Percentiles rank a stretch among this genome's conserved stretches.
These are phyloP conservation scores for Arxiozyma bovina DNA, from an alignment of 1,139 yeast genomes.

Conservation along the genomic window DNA sequence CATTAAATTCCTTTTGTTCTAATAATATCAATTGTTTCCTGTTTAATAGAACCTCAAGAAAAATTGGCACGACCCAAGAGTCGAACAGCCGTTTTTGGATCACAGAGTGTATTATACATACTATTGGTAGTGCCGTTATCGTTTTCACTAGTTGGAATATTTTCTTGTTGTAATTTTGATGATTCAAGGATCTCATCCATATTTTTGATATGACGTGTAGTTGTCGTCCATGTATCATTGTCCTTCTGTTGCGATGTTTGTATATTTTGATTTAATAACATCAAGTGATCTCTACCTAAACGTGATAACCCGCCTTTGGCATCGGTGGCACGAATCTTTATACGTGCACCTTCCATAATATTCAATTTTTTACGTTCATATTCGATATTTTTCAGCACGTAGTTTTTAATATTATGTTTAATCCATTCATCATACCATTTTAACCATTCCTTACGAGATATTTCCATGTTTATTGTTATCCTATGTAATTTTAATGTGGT, in stretches of 20 bases:
- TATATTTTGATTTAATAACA: not conserved
- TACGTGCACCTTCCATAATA: slow-evolving; percentile 63
- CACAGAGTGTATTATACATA: not conserved
- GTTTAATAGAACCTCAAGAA: not conserved
- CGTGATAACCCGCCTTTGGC: slow-evolving; percentile 74
- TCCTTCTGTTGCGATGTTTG: slow-evolving; percentile 11
- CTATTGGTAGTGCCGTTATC: not conserved
- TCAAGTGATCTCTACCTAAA: slow-evolving; percentile 50
- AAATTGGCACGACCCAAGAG: slow-evolving; percentile 1
- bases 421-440: slow-evolving; percentile 50
- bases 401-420: slow-evolving; percentile 46
- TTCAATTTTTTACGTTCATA: slow-evolving; percentile 76
- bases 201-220: not conserved
- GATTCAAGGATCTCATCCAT: not conserved
- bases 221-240: slow-evolving; percentile 8
- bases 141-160: not conserved
- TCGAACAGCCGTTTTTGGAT: not conserved
- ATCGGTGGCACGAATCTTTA: slow-evolving; percentile 71
- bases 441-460: slow-evolving; percentile 50
- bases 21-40: not conserved
- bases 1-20: too few relatives aligned
- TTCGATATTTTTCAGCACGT: slow-evolving; percentile 66
- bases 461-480: slow-evolving; percentile 76
- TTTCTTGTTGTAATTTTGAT: not conserved
- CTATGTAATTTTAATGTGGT: slow-evolving; percentile 67